Evolutionary conservation across 768 basidiomycete genomes (phyloP).

Genomic region (Cytidiella melzeri): DNA sequence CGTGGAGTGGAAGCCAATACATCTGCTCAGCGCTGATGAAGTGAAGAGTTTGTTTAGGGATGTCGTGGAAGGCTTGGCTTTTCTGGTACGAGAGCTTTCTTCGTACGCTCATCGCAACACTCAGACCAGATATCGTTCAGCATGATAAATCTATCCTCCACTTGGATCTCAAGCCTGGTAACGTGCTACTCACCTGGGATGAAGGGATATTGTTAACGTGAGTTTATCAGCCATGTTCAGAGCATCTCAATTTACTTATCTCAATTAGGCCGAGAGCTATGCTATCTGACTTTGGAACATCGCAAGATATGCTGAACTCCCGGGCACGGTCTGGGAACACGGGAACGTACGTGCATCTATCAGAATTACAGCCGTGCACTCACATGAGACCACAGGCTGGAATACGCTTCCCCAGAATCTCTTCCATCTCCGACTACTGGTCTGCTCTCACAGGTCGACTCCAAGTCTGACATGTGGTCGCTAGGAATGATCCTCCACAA

Average conservation of each 20-base stretch:
- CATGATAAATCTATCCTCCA: conserved; percentile 84
- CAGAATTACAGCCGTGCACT: not conserved
- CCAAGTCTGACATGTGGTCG: conserved; percentile 96
- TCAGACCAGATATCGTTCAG: conserved; percentile 33
- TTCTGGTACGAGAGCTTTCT: conserved; percentile 63
- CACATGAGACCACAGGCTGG: conserved; percentile 43
- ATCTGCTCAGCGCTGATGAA: conserved; percentile 82
- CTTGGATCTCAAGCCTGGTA: conserved; percentile 90
- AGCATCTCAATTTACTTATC: conserved; percentile 3
- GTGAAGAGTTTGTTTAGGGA: conserved; percentile 76
- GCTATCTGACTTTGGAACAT: conserved; percentile 95
- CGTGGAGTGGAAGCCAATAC: conserved; percentile 62
- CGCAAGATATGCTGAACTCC: conserved; percentile 79
- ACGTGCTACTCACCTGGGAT: conserved; percentile 89
- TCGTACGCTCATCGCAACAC: not conserved
- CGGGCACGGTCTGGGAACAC: conserved; percentile 84
- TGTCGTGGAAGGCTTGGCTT: conserved; percentile 80
- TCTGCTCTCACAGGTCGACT: conserved; percentile 63
- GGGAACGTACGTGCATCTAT: conserved; percentile 63
- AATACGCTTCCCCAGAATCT: conserved; percentile 87
- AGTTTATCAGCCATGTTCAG: conserved; percentile 20
- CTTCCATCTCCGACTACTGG: conserved; percentile 62
- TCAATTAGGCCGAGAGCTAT: conserved; percentile 76
- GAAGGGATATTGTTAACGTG: conserved; percentile 71
- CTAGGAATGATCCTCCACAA: conserved; percentile 95